Evolutionary conservation across 495 filamentous ascomycete species (phyloP).

Genomic region (Podospora fimiseda): DNA sequence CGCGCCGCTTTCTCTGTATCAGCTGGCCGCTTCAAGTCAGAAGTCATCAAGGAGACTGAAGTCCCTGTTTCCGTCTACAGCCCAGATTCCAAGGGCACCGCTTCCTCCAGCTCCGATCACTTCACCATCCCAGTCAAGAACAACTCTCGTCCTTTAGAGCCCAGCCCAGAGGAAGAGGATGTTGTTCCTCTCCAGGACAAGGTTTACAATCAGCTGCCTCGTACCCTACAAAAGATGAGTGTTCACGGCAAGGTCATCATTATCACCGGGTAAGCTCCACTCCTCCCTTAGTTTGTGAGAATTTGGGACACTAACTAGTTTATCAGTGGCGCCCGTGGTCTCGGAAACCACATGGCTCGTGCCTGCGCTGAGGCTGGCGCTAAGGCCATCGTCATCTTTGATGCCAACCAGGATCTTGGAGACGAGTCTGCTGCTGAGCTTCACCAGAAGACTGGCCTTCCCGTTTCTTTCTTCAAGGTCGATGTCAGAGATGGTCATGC

Average conservation of each 20-base stretch:
- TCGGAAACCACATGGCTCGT: slow-evolving; percentile 71
- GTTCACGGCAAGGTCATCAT: slow-evolving; percentile 62
- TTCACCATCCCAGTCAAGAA: slow-evolving; percentile 76
- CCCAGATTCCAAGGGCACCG: slow-evolving; percentile 35
- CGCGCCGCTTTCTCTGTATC: slow-evolving; percentile 35
- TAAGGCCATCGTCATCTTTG: slow-evolving; percentile 66
- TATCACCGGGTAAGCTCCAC: slow-evolving; percentile 57
- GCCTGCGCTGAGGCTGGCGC: slow-evolving; percentile 67
- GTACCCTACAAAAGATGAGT: slow-evolving; percentile 57
- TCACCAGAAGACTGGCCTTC: slow-evolving; percentile 59
- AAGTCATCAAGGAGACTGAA: slow-evolving; percentile 46
- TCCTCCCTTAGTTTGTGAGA: not conserved
- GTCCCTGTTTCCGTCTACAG: slow-evolving; percentile 44
- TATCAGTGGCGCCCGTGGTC: slow-evolving; percentile 63
- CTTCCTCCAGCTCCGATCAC: slow-evolving; percentile 47
- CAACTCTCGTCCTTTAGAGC: slow-evolving; percentile 33
- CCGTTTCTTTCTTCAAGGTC: slow-evolving; percentile 69
- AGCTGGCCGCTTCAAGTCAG: slow-evolving; percentile 33
- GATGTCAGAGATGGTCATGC: slow-evolving; percentile 64
- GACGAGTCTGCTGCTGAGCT: slow-evolving; percentile 60
- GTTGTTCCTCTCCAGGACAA: slow-evolving; percentile 39
- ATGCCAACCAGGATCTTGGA: slow-evolving; percentile 67
- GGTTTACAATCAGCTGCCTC: slow-evolving; percentile 45
- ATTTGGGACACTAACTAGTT: slow-evolving; percentile 16
- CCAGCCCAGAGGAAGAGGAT: slow-evolving; percentile 26